These are phyloP conservation scores for Monosporascus sp. DNA, from an alignment of 2,329 filamentous ascomycete species.

Conservation along the genomic window DNA sequence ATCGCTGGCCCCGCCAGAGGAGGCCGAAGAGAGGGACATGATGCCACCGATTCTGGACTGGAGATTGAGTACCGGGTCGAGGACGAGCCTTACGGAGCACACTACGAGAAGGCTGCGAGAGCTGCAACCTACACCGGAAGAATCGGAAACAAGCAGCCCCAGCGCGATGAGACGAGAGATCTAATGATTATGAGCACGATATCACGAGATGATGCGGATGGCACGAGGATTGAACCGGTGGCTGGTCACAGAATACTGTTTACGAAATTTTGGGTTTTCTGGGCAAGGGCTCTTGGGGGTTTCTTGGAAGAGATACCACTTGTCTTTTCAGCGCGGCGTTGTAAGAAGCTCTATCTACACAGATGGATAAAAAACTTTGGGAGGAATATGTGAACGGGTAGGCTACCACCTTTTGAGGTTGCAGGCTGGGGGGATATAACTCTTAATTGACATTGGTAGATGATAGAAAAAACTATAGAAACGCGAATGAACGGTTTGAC, in stretches of 20 bases:
- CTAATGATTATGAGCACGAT: slow-evolving; percentile 10
- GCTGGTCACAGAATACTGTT: background rate
- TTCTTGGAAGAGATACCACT: slow-evolving; percentile 20
- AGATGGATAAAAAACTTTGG: slow-evolving; percentile 4
- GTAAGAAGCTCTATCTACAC: slow-evolving; percentile 4
- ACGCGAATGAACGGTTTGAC: background rate
- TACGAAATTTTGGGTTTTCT: background rate
- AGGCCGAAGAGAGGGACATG: slow-evolving; percentile 39
- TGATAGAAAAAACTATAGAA: background rate
- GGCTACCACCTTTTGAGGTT: too few species aligned
- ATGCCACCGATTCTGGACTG: slow-evolving; percentile 59
- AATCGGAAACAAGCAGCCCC: slow-evolving; percentile 10
- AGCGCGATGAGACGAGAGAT: slow-evolving; percentile 1
- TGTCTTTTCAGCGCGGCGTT: slow-evolving; percentile 26
- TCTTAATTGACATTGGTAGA: background rate
- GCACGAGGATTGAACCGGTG: background rate
- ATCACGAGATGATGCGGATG: slow-evolving; percentile 9
- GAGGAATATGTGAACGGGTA: background rate
- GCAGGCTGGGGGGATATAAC: background rate
- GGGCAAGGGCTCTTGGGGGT: background rate
- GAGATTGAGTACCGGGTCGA: slow-evolving; percentile 49
- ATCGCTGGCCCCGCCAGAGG: slow-evolving; percentile 15
- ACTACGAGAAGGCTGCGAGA: slow-evolving; percentile 32
- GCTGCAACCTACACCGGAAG: slow-evolving; percentile 6
- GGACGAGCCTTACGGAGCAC: slow-evolving; percentile 44